Evolutionary conservation across 768 basidiomycete genomes (phyloP), one percentile per base, ranked within the genome.

Genomic region (Xerocomus potaroensis): DNA sequence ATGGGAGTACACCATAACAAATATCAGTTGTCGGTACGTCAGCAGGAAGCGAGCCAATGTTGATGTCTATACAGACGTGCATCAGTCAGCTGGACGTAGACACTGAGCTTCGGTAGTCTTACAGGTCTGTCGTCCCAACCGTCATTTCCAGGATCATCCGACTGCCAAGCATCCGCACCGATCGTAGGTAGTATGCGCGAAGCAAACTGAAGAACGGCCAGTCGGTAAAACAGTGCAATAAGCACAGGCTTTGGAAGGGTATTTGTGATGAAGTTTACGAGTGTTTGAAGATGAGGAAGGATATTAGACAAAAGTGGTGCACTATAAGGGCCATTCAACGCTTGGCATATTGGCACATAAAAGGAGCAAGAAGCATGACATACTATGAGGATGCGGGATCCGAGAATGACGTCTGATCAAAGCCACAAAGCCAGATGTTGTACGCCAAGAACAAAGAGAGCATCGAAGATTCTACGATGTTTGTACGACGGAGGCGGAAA

Each of bases 401-500:
- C 22, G 80, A 81, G 53, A 83, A 81, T 0, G 85, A 81, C 44
- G 79, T 77, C 54, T 81, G 78, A 63, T 87, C 85, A 54, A 87
- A 84, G 15, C 87, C 87, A 59, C 89, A 91, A 27, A 92, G 73
- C 91, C 91, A 93, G 27, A 93, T 78, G 53, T 91, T 91, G 65
- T 90, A 92, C 6, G 91, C 89, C 33, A 96, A 78, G 64, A 94
- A 91, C 22, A 94, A 72, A 3, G 90, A 84, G 22, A 97, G 79
- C 39, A 88, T 81, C 3, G 87, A 84, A 3, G 91, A 91, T 65
- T 97, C 94, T 45, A 96, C 85, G 40, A 95, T 87, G 58, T 95
- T 95, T 33, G 93, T 95, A 42, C 90, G 77, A 45, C 91, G 80
- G 51, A 93, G 66, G 8, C 81, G 81, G 65, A 97, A 94, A 6